phyloP scores from a whole-genome alignment of 2,329 filamentous ascomycete species.

The Colletotrichum melonis region DNA sequence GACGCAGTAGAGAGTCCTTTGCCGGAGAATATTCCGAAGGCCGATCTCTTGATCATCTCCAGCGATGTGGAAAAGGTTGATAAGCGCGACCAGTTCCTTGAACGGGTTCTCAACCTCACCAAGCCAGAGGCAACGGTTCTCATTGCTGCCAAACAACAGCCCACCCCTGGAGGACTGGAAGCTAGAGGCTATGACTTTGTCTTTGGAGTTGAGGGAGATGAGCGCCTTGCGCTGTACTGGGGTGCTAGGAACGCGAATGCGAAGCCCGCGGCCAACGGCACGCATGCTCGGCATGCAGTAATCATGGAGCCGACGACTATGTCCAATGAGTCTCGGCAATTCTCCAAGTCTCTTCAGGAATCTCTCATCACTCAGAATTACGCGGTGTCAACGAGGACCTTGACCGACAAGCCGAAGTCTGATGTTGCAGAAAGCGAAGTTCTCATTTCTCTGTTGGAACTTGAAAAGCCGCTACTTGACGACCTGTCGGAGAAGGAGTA shows the following conservation, averaged over 20 bases:
- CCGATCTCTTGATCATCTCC: neutral
- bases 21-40: neutral
- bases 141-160: neutral
- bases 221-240: neutral
- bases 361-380: neutral
- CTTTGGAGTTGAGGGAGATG: neutral
- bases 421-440: slow-evolving; percentile 12
- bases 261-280: neutral
- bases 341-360: neutral
- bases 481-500: neutral
- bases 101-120: neutral
- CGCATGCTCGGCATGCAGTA: neutral
- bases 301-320: neutral
- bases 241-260: neutral
- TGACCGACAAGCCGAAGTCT: slow-evolving; percentile 31
- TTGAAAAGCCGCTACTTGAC: neutral
- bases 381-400: neutral
- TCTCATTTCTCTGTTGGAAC: neutral
- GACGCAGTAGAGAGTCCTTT: neutral
- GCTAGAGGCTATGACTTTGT: neutral
- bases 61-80: neutral
- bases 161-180: neutral
- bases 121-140: neutral
- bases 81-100: neutral
- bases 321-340: neutral